Evolutionary conservation across 352 stramenopile species (phyloP), one percentile per base, ranked within the genome.

Genomic region (Phytophthora nicotianae): DNA sequence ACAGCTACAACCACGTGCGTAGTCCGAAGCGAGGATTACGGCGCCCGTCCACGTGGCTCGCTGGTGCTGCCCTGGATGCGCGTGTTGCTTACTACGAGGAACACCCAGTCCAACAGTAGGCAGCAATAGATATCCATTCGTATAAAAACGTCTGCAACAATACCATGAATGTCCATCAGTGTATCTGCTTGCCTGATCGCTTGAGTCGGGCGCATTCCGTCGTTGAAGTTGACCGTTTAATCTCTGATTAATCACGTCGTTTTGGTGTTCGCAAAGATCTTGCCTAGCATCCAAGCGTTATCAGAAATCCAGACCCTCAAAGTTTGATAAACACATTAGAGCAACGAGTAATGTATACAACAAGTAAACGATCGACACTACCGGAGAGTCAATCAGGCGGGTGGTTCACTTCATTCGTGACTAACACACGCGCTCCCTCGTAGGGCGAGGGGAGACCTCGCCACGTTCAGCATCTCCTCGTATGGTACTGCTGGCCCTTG

Each of bases 1-100:
- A 89, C 61, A 81, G 73, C 50, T 83, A 86, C 67, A 89, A 89
- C 51, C 73, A 79, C 58, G 69, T 79, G 9, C 62, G 58, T n/a
- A 79, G 68, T 20, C 74, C 75, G 17, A 83, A 81, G 45, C 68
- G 73, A 3, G 70, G 58, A 13, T 59, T 89, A n/a, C 75, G 77
- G 0, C 75, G 79, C 5, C 79, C 79, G 0, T 89, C 79, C 7
- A 74, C 77, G 0, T 90, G 81, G 79, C 65, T 90, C 5, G 50
- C 80, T 13, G 58, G 68, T 52, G 50, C 42, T 26, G 71, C 46
- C 24, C 32, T 81, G 14, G 65, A 77, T 58, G 48, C 57, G 10
- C 66, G 56, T 10, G 56, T 74, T 13, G 61, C 46, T 19, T 67
- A 63, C 20, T 67, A 74, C 16, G 54, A 71, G 29, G 6, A 58